Evolutionary conservation across 2,329 filamentous ascomycete genomes (phyloP).

Genomic region (Talaromyces sp.): DNA sequence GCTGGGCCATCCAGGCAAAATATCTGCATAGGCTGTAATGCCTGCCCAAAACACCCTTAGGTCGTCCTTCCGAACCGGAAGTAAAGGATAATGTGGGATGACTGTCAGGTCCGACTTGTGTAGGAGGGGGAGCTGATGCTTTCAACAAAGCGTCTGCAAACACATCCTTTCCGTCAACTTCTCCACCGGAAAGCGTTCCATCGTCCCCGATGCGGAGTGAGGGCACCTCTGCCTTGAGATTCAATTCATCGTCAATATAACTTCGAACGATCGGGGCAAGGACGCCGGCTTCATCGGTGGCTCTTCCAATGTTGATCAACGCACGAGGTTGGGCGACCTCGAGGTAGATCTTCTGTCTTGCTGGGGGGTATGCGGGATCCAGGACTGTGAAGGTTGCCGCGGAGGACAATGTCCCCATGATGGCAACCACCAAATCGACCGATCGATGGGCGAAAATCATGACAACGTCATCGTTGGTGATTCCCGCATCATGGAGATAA

Average conservation of each 20-base stretch:
- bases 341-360: constrained; percentile 76
- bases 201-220: constrained; percentile 67
- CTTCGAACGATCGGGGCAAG: constrained; percentile 57
- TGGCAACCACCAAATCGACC: constrained; percentile 71
- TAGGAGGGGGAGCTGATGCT: constrained; percentile 54
- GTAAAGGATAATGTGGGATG: constrained; percentile 73
- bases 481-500: constrained; percentile 69
- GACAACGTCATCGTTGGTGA: constrained; percentile 78
- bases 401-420: constrained; percentile 65
- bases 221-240: constrained; percentile 70
- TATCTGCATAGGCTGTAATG: constrained; percentile 85
- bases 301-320: constrained; percentile 69
- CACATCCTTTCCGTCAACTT: constrained; percentile 62
- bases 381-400: constrained; percentile 59
- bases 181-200: constrained; percentile 68
- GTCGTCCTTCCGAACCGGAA: constrained; percentile 68
- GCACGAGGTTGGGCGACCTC: constrained; percentile 72
- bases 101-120: constrained; percentile 82
- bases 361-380: constrained; percentile 78
- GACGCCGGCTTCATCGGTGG: constrained; percentile 64
- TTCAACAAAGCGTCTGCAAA: constrained; percentile 46
- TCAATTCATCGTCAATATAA: constrained; percentile 70
- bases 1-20: constrained; percentile 88
- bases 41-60: constrained; percentile 81
- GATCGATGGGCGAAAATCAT: constrained; percentile 86